phyloP scores from a whole-genome alignment of 2,329 filamentous ascomycete genomes.

The Colletotrichum kahawae region DNA sequence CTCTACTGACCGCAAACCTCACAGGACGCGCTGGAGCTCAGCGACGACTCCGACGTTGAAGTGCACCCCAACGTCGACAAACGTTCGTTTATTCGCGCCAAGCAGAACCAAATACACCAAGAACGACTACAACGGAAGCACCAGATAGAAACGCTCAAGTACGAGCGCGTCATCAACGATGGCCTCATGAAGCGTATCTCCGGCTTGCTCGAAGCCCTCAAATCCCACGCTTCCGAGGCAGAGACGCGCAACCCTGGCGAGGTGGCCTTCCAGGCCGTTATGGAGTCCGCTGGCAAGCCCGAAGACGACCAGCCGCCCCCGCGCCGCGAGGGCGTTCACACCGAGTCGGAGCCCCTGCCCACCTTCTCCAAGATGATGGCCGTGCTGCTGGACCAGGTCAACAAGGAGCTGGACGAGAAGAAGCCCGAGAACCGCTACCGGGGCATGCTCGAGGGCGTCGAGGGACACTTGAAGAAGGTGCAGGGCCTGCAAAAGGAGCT shows the following conservation, averaged over 20 bases:
- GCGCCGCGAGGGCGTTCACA: constrained; percentile 80
- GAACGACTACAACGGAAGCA: constrained; percentile 84
- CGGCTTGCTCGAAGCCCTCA: constrained; percentile 74
- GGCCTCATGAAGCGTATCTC: constrained; percentile 86
- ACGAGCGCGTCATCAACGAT: constrained; percentile 92
- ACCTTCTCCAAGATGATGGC: constrained; percentile 98
- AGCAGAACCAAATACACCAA: constrained; percentile 96
- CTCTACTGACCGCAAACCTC: no score
- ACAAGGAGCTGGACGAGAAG: constrained; percentile 80
- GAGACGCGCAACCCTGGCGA: constrained; percentile 73
- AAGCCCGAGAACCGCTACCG: constrained; percentile 69
- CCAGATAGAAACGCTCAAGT: constrained; percentile 90
- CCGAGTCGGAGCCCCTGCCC: constrained; percentile 74
- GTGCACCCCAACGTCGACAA: constrained; percentile 99
- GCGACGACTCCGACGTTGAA: constrained; percentile 97
- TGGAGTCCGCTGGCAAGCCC: constrained; percentile 77
- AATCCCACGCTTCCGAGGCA: constrained; percentile 73
- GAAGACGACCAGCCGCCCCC: constrained; percentile 77
- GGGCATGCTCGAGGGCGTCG: constrained; percentile 80
- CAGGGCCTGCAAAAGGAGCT: constrained; percentile 78
- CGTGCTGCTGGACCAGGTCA: constrained; percentile 92
- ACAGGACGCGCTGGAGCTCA: constrained; percentile 90
- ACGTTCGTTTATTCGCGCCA: constrained; percentile 95
- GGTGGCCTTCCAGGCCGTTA: constrained; percentile 86
- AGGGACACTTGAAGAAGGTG: constrained; percentile 79